These are phyloP conservation scores for Vaccinium vitisidaea DNA, from an alignment of 148 eudicot species.

Conservation along the genomic window DNA sequence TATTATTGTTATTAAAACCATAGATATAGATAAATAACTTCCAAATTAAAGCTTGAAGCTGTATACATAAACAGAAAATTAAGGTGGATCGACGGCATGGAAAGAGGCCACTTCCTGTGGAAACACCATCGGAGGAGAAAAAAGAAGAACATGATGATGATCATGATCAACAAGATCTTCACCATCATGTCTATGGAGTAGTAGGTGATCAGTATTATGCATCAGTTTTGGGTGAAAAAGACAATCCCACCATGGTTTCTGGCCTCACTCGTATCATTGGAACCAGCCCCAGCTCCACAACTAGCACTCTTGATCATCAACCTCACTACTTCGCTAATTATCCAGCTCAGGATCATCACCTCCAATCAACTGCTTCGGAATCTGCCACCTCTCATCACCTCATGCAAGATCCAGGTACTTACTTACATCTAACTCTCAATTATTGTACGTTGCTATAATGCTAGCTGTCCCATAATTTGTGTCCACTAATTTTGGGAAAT, in stretches of 20 bases:
- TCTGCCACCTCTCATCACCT: not conserved
- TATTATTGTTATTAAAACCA: not conserved
- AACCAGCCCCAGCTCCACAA: not conserved
- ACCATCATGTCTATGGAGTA: conserved; percentile 7
- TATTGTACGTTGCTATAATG: not conserved
- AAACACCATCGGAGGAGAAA: conserved; percentile 4
- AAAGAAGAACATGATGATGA: conserved; percentile 20
- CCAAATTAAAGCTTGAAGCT: not conserved
- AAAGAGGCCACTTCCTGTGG: conserved; percentile 43
- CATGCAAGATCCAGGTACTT: conserved; percentile 18
- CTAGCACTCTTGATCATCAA: not conserved
- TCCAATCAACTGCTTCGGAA: not conserved
- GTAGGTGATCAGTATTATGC: conserved; percentile 6
- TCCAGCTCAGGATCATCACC: not conserved
- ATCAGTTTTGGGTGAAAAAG: conserved; percentile 39
- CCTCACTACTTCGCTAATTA: not conserved
- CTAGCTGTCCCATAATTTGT: not conserved
- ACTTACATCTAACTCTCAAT: not conserved
- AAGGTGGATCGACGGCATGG: conserved; percentile 42
- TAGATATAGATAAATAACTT: not conserved
- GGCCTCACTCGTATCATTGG: conserved; percentile 53
- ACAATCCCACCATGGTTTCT: conserved; percentile 49
- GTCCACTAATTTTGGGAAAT: not conserved
- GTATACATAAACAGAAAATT: not conserved
- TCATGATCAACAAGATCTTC: not conserved